Evolutionary conservation across 2,329 filamentous ascomycete species (phyloP).

Genomic region (Colletotrichum sp.): DNA sequence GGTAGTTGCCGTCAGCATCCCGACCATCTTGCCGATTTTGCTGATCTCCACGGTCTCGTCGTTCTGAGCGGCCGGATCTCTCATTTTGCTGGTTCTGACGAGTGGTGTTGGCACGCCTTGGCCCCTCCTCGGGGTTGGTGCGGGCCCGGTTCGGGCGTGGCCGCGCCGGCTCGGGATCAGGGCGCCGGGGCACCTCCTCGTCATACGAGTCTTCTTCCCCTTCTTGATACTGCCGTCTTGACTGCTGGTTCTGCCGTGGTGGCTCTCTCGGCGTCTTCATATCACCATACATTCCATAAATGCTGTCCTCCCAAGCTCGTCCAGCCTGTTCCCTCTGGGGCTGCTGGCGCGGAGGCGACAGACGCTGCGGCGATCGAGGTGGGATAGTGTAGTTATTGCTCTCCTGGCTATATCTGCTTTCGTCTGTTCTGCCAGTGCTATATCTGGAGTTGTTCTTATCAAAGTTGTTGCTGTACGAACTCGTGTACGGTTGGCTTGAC

Average conservation of each 20-base stretch:
- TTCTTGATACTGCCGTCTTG: not conserved
- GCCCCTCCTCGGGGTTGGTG: not conserved
- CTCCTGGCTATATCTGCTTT: not conserved
- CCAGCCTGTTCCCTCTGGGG: not conserved
- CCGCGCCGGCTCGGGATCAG: not conserved
- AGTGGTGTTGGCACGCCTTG: not conserved
- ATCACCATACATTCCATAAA: constrained; percentile 17
- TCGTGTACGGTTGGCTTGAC: not conserved
- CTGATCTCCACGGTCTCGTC: not conserved
- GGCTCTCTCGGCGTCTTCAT: constrained; percentile 6
- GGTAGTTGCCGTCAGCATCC: not conserved
- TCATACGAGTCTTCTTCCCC: constrained; percentile 3
- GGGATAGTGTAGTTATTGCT: not conserved
- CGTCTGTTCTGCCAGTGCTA: constrained; percentile 3
- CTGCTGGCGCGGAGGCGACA: not conserved
- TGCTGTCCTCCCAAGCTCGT: constrained; percentile 12
- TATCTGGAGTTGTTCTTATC: constrained; percentile 8
- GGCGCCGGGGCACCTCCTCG: not conserved
- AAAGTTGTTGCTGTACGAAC: constrained; percentile 19
- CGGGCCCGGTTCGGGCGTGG: not conserved
- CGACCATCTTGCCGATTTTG: not conserved
- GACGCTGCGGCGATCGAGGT: not conserved
- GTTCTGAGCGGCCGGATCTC: not conserved
- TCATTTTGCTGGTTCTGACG: not conserved
- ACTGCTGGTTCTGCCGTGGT: not conserved